Base-by-base conservation (phyloP, 306 rosid genomes). In the Cucumis melo region DNA sequence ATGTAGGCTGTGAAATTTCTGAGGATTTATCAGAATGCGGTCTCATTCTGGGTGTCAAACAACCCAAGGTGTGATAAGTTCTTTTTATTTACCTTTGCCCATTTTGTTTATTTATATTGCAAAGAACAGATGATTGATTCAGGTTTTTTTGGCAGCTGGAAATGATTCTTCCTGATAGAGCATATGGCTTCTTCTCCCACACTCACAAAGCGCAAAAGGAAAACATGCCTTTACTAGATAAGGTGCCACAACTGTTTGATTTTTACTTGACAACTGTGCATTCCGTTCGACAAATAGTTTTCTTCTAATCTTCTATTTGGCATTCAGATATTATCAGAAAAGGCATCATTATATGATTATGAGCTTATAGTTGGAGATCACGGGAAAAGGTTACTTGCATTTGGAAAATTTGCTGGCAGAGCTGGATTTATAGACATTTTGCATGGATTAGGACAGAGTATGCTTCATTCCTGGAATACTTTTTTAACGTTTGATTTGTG, bases 201-300 rank as follows among this genome's bases (percentile, higher is more conserved):
- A 91, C 98, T 6, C 97, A 91, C 78, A 94, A 94, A 83, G 98
- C 93, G 75, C 98, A 90, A 86, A 91, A 84, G 85, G 98, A 92
- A 78, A 94, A 88, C 77, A 91, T 91, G 98, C 96, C 96, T 71
- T 80, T 94, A 74, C 84, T 93, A 53, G 91, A 93, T 76, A 91
- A 93, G 92, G 98, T 87, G 23, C 76, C 54, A 59, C 56, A 21
- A 7, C 29, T 14, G 78, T 77, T 81, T 42, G 64, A 58, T 55
- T 11, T 64, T 79, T 67, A 48, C 76, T 23, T 36, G 19, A 42
- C 53, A 34, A 80, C 73, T 80, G 34, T 60, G 41, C 34, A 15
- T 57, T 80, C 71, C 23, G 10, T 62, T 24, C 72, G 23, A 24
- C 85, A 51, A 75, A 12, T 44, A 38, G 19, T 23, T 59, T 60